These are phyloP conservation scores for Malus hybrid DNA, from an alignment of 331 rosid species.

Conservation along the genomic window DNA sequence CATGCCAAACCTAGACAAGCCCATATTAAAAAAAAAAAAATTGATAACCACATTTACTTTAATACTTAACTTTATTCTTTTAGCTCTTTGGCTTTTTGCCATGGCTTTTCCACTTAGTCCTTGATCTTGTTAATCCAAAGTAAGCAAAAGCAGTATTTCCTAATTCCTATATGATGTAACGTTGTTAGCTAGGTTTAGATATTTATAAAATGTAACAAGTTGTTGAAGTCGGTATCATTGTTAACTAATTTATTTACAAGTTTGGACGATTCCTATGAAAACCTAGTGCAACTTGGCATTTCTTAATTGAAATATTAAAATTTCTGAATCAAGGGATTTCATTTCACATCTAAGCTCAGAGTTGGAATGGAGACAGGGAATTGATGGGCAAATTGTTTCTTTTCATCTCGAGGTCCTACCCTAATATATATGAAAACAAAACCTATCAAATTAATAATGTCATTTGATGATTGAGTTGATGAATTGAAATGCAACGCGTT, in stretches of 20 bases:
- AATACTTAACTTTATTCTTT: neutral
- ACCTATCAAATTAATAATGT: neutral
- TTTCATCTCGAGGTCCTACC: neutral
- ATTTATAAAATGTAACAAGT: neutral
- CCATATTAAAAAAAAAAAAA: no score
- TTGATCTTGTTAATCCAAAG: neutral
- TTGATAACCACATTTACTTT: no score
- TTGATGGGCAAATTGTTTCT: neutral
- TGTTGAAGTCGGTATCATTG: neutral
- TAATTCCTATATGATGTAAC: neutral
- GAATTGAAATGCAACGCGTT: neutral
- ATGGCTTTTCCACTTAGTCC: neutral
- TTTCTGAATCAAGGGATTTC: neutral
- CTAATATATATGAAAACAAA: neutral
- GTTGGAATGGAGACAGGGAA: neutral
- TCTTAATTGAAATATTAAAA: neutral
- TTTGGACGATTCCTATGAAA: neutral
- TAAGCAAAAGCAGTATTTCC: neutral
- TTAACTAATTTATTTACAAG: neutral
- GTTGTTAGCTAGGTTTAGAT: neutral
- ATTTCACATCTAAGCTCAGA: neutral
- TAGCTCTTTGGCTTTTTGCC: neutral
- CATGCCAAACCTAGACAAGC: no score
- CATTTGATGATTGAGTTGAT: neutral
- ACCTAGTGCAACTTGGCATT: neutral